phyloP scores from a whole-genome alignment of 1,284 basidiomycete species.

The Ganoderma resinaceum region DNA sequence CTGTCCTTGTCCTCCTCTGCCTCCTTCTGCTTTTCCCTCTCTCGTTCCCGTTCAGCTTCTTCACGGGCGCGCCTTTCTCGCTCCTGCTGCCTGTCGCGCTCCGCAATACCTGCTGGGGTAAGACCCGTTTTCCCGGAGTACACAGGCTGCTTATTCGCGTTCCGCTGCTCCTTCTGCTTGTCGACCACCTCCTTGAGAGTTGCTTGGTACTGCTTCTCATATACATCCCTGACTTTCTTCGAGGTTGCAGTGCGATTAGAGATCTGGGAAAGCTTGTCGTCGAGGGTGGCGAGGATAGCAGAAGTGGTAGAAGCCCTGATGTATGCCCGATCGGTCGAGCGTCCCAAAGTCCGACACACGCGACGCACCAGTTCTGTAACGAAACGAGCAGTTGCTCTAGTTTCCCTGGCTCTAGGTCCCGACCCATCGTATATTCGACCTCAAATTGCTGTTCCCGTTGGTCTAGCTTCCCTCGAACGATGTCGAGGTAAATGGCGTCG shows the following conservation, averaged over 20 bases:
- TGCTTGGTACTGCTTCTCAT: constrained; percentile 55
- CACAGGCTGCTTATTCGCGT: constrained; percentile 28
- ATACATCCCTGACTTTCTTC: constrained; percentile 45
- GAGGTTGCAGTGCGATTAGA: constrained; percentile 45
- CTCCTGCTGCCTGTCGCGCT: constrained; percentile 27
- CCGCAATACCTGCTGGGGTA: constrained; percentile 35
- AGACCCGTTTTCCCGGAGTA: constrained; percentile 31
- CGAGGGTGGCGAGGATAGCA: constrained; percentile 61
- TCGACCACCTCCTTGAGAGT: constrained; percentile 62
- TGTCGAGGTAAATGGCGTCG: constrained; percentile 90
- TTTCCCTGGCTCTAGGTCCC: constrained; percentile 81
- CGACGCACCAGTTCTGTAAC: constrained; percentile 74
- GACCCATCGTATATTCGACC: constrained; percentile 89
- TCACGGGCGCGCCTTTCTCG: constrained; percentile 28
- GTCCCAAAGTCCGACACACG: background rate
- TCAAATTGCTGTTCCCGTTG: constrained; percentile 88
- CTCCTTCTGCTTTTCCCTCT: constrained; percentile 41
- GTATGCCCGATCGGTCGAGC: background rate
- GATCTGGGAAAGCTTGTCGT: constrained; percentile 58
- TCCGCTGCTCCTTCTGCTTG: constrained; percentile 49
- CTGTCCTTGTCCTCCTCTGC: constrained; percentile 46
- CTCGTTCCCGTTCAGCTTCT: constrained; percentile 32
- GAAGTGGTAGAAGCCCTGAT: constrained; percentile 78
- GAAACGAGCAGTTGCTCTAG: constrained; percentile 66
- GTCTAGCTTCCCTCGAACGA: constrained; percentile 90